A percentile compares a stretch with the other conserved stretches of the same genome.
Conservation (phyloP, 495 filamentous ascomycete species). For the Glonium stellatum region DNA sequence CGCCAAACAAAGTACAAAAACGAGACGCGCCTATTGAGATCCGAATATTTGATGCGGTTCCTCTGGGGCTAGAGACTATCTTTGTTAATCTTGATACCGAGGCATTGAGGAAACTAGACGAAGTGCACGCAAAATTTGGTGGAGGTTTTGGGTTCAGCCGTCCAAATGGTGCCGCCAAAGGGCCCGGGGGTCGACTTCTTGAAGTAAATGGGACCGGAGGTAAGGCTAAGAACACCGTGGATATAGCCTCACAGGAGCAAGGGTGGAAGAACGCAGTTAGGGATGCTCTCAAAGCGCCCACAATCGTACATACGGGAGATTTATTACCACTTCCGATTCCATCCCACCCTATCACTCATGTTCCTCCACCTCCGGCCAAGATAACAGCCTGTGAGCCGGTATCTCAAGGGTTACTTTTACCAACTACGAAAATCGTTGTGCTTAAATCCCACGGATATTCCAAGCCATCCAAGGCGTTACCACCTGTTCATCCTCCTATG, state of each 20-base stretch:
- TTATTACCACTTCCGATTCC: constrained; percentile 74
- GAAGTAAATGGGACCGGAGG: constrained; percentile 14
- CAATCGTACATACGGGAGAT: constrained; percentile 77
- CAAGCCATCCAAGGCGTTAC: constrained; percentile 36
- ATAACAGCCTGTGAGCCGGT: constrained; percentile 65
- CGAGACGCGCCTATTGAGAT: constrained; percentile 58
- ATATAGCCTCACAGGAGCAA: constrained; percentile 44
- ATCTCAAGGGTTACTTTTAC: constrained; percentile 71
- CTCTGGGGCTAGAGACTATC: constrained; percentile 71
- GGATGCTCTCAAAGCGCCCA: constrained; percentile 59
- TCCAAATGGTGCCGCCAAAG: constrained; percentile 36
- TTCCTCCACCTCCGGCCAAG: constrained; percentile 64
- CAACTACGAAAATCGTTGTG: constrained; percentile 62
- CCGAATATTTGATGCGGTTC: constrained; percentile 69
- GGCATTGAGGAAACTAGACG: constrained; percentile 54
- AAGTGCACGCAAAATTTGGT: constrained; percentile 56
- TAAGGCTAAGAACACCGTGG: constrained; percentile 19
- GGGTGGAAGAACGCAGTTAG: constrained; percentile 70
- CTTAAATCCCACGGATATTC: constrained; percentile 47
- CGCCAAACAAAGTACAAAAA: constrained; percentile 54
- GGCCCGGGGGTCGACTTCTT: constrained; percentile 25
- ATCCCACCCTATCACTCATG: constrained; percentile 84
- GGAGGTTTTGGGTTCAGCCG: constrained; percentile 47
- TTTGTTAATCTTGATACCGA: constrained; percentile 81
- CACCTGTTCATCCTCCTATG: constrained; percentile 36